Base-by-base conservation (phyloP, 305 asterid genomes). In the Fraxinus sp. region DNA sequence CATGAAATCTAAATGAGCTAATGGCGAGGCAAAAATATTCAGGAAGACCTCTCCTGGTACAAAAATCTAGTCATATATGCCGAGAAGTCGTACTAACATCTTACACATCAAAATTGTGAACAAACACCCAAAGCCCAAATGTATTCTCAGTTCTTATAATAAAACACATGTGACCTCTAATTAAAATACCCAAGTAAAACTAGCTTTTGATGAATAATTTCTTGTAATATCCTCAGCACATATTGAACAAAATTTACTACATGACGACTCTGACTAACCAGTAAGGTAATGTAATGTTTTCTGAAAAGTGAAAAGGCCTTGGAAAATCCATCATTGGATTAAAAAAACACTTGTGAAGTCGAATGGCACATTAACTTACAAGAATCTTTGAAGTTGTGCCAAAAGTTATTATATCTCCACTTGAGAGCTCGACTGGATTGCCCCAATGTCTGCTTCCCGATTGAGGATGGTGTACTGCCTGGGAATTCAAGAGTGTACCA, bases 381-480 rank as follows among this genome's bases (percentile, higher is more conserved):
- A 81, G 83, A 81, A 95, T 90, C 83, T 90, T 87, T 37, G 98
- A 92, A 84, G 90, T 87, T 80, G 98, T 92, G 90, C 98, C 98
- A 41, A 94, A 89, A 62, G 98, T 95, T 87, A 95, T 89, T 71
- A 88, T 81, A 87, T 95, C 98, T 72, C 98, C 97, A 72, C 81
- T 91, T 32, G 92, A 87, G 82, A 95, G 91, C 86, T 92, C 97
- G 78, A 90, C 88, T 39, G 97, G 97, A 84, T 90, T 86, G 35
- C 98, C 93, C 97, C 97, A 91, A 41, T 89, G 91, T 88, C 98
- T 91, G 84, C 88, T 91, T 89, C 93, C 96, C 73, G 93, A 83
- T 82, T 89, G 93, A 88, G 92, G 90, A 83, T 83, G 85, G 81
- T 86, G 90, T 82, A 90, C 89, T 57, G 91, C 84, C 70, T 83